phyloP scores from a whole-genome alignment of 768 basidiomycete genomes.

The Mrakia blollopis region DNA sequence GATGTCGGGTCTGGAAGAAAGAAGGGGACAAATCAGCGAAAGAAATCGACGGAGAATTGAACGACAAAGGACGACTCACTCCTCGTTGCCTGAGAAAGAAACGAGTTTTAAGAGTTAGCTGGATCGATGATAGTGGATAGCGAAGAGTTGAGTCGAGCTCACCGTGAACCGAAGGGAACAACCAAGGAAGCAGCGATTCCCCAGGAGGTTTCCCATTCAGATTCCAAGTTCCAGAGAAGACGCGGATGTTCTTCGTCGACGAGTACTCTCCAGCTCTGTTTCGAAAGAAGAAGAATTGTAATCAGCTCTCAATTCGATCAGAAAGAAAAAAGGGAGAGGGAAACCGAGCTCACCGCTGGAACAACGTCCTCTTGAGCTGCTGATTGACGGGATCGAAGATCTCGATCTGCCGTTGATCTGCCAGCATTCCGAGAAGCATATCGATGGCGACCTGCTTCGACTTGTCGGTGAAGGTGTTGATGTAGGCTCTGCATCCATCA shows the following conservation, averaged over 20 bases:
- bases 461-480: conserved; percentile 96
- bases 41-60: background rate
- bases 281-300: background rate
- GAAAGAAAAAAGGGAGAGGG: background rate
- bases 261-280: conserved; percentile 77
- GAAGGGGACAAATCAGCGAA: background rate
- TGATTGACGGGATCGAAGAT: conserved; percentile 94
- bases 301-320: background rate
- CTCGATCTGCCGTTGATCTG: conserved; percentile 74
- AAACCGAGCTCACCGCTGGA: conserved; percentile 55
- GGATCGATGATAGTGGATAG: too few relatives aligned
- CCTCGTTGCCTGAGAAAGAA: background rate
- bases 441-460: conserved; percentile 92
- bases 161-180: conserved; percentile 61
- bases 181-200: conserved; percentile 81
- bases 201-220: conserved; percentile 80
- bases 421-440: conserved; percentile 86
- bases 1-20: conserved; percentile 66
- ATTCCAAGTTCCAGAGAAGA: conserved; percentile 94
- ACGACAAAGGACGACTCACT: background rate
- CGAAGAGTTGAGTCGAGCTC: background rate
- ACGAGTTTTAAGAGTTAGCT: too few relatives aligned
- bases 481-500: conserved; percentile 78
- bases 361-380: conserved; percentile 65
- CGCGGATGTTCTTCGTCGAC: conserved; percentile 59